Evolutionary conservation across 805 yeast genomes (phyloP).

Genomic region (Wickerhamiella australiensis): DNA sequence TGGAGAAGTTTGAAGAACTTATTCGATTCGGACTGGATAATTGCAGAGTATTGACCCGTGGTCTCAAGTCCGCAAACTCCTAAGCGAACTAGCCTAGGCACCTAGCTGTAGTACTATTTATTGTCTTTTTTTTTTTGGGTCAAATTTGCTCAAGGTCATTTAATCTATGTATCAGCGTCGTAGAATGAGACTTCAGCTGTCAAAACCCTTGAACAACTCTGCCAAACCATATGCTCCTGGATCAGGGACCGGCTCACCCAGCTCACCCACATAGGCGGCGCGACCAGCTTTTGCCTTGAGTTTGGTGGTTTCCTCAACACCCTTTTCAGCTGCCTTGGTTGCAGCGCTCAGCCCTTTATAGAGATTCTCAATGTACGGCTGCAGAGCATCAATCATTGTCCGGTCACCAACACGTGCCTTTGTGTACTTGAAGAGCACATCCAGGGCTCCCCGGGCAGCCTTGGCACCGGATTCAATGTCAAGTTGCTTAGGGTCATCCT

Average conservation of each 20-base stretch:
- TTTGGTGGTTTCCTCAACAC: constrained; percentile 64
- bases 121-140: background rate
- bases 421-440: constrained; percentile 71
- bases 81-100: too few species aligned
- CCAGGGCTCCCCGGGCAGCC: constrained; percentile 43
- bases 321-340: constrained; percentile 53
- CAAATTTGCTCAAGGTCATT: background rate
- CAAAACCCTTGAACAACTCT: constrained; percentile 39
- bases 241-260: constrained; percentile 56
- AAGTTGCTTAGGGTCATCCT: constrained; percentile 19
- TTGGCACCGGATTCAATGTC: constrained; percentile 22
- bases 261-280: constrained; percentile 74
- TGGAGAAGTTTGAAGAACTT: constrained; percentile 46
- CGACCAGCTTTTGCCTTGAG: constrained; percentile 83
- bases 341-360: constrained; percentile 43
- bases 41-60: constrained; percentile 35
- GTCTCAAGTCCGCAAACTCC: constrained; percentile 3
- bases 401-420: constrained; percentile 82
- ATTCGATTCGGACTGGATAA: constrained; percentile 48
- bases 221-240: constrained; percentile 91
- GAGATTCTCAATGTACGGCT: constrained; percentile 68
- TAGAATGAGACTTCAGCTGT: too few species aligned
- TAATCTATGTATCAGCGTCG: too few species aligned
- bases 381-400: constrained; percentile 77
- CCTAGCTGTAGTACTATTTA: background rate